Evolutionary conservation across 352 stramenopile species (phyloP).

Genomic region (Phytopythium chamaehyphon): DNA sequence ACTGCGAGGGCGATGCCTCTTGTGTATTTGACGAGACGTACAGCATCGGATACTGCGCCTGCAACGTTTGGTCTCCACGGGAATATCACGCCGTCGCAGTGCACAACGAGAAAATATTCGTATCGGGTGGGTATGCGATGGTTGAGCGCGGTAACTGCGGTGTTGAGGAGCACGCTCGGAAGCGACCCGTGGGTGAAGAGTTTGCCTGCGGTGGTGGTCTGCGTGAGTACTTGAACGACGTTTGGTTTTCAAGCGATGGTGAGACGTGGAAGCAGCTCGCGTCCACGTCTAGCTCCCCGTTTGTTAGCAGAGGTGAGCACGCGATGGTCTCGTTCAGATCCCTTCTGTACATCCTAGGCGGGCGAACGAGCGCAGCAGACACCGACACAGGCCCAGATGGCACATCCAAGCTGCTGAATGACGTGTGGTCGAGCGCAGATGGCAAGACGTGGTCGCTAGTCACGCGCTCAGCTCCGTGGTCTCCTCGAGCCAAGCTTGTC

Average conservation of each 20-base stretch:
- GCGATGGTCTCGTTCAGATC: conserved; percentile 61
- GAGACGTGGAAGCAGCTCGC: conserved; percentile 49
- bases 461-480: conserved; percentile 31
- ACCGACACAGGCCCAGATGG: conserved; percentile 14
- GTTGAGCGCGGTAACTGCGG: conserved; percentile 65
- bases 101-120: conserved; percentile 35
- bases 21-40: conserved; percentile 45
- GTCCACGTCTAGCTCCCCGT: conserved; percentile 21
- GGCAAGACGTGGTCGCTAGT: conserved; percentile 41
- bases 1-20: conserved; percentile 59
- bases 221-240: conserved; percentile 62
- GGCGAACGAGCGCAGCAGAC: conserved; percentile 31
- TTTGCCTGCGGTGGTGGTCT: conserved; percentile 63
- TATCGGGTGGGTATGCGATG: conserved; percentile 61
- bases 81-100: conserved; percentile 62
- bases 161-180: conserved; percentile 46
- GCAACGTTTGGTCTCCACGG: conserved; percentile 74
- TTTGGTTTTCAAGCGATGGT: conserved; percentile 65
- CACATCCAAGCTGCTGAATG: conserved; percentile 42
- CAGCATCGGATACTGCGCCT: conserved; percentile 50
- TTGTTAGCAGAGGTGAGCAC: conserved; percentile 57
- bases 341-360: conserved; percentile 52
- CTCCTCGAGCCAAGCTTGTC: conserved; percentile 49
- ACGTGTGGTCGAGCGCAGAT: conserved; percentile 58
- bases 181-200: conserved; percentile 49